Conservation (phyloP, 495 filamentous ascomycete genomes). For the Apodospora peruviana region DNA sequence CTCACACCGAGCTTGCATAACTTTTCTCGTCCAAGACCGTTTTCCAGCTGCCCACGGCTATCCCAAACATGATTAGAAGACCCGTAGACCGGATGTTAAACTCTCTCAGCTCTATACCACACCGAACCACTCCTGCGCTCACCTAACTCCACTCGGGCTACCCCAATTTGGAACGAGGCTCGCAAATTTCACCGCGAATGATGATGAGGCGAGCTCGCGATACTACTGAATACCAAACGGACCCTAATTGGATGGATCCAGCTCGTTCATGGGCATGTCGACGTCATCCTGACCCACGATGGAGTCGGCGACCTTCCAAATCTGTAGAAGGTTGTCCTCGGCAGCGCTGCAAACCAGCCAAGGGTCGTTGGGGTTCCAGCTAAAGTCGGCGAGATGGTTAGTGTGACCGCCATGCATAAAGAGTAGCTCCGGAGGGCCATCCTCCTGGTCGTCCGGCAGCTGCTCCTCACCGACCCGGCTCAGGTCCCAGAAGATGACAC, state of each 20-base stretch:
- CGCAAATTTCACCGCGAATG: too few relatives aligned
- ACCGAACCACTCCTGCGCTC: too few relatives aligned
- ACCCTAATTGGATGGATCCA: slow-evolving; percentile 44
- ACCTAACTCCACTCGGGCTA: too few relatives aligned
- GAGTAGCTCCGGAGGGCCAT: slow-evolving; percentile 91
- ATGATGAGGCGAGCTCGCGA: not conserved
- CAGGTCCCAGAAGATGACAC: slow-evolving; percentile 95
- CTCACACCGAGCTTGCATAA: too few relatives aligned
- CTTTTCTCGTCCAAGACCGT: too few relatives aligned
- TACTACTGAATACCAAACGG: not conserved
- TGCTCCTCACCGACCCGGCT: slow-evolving; percentile 90
- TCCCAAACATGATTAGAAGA: too few relatives aligned
- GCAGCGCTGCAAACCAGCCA: slow-evolving; percentile 94
- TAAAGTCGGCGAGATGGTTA: slow-evolving; percentile 91
- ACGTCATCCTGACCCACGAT: slow-evolving; percentile 79
- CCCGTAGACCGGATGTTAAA: too few relatives aligned
- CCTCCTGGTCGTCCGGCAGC: slow-evolving; percentile 89
- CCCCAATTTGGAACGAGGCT: too few relatives aligned
- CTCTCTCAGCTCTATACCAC: too few relatives aligned
- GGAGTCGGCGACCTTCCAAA: slow-evolving; percentile 90
- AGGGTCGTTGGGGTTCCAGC: slow-evolving; percentile 92
- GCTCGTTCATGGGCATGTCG: slow-evolving; percentile 71
- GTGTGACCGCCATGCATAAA: slow-evolving; percentile 99
- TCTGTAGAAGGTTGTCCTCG: slow-evolving; percentile 93
- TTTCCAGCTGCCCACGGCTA: too few relatives aligned